A percentile compares a stretch with the other conserved stretches of the same genome.
phyloP scores from a whole-genome alignment of 169 alveolate genomes.

The Plasmodium chabaudi region DNA sequence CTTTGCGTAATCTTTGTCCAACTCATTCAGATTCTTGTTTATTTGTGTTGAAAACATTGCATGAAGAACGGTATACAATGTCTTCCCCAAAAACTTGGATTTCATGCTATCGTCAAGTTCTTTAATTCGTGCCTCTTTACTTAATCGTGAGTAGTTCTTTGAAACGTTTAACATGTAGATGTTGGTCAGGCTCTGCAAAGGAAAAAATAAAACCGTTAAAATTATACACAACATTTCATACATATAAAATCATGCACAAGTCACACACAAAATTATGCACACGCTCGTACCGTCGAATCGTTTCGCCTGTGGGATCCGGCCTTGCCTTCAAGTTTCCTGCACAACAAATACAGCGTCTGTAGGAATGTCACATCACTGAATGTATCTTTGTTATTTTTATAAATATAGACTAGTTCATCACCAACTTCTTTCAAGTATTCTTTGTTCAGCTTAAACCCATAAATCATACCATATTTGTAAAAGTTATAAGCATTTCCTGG shows the following conservation, averaged over 20 bases:
- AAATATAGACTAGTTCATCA: constrained; percentile 18
- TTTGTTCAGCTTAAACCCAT: constrained; percentile 31
- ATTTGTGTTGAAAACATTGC: constrained; percentile 8
- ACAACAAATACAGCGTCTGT: constrained; percentile 34
- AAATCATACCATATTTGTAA: constrained; percentile 61
- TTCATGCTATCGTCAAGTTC: constrained; percentile 36
- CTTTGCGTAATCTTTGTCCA: constrained; percentile 22
- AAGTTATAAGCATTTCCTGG: constrained; percentile 37
- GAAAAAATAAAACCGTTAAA: neutral
- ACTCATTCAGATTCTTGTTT: constrained; percentile 13
- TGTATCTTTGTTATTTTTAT: constrained; percentile 13
- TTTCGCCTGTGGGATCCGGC: constrained; percentile 29
- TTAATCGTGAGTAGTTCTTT: constrained; percentile 26
- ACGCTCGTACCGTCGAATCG: constrained; percentile 22
- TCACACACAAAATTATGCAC: neutral
- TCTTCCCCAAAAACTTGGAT: constrained; percentile 34
- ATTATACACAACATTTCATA: neutral
- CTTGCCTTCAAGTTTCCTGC: constrained; percentile 31
- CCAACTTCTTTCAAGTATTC: constrained; percentile 19
- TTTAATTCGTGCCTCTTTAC: constrained; percentile 16
- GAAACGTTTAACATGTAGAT: constrained; percentile 24
- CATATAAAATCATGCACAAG: neutral
- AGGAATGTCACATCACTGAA: constrained; percentile 39
- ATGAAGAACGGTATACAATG: constrained; percentile 32
- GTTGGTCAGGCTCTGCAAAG: constrained; percentile 20